These are phyloP conservation scores for Pseudogymnoascus sp. DNA, from an alignment of 2,329 filamentous ascomycete genomes.

Conservation along the genomic window DNA sequence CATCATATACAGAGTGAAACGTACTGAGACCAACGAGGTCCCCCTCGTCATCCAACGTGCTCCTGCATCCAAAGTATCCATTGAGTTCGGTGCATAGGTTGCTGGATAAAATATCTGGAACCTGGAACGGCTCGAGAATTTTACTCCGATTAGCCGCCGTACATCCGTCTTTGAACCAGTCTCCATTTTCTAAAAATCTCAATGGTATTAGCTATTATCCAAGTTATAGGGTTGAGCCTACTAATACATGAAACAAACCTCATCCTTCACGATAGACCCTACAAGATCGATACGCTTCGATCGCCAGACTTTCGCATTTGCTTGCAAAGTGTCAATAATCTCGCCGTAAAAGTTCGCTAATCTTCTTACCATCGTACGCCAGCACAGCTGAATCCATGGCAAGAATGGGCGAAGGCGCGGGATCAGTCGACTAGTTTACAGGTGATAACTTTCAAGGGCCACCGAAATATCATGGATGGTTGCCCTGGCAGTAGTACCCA, in stretches of 20 bases:
- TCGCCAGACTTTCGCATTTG: not conserved
- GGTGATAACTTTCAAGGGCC: conserved; percentile 40
- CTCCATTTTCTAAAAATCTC: not conserved
- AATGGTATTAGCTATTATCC: not conserved
- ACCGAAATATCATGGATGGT: conserved; percentile 71
- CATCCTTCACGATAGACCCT: not conserved
- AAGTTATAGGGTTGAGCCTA: not conserved
- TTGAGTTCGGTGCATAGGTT: not conserved
- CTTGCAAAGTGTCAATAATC: not conserved
- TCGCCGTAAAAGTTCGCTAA: not conserved
- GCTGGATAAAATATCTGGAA: not conserved
- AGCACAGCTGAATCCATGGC: not conserved
- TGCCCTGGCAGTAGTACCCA: conserved; percentile 35
- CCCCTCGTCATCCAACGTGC: not conserved
- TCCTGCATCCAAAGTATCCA: not conserved
- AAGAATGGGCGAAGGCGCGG: not conserved
- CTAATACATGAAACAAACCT: not conserved
- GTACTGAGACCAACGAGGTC: not conserved
- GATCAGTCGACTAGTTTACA: not conserved
- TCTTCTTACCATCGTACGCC: not conserved
- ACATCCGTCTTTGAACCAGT: not conserved
- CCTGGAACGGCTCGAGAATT: not conserved
- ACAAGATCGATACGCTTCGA: not conserved
- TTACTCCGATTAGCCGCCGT: not conserved
- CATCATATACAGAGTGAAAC: not conserved